Evolutionary conservation across 495 filamentous ascomycete genomes (phyloP).

Genomic region (Talaromyces thailandensis): DNA sequence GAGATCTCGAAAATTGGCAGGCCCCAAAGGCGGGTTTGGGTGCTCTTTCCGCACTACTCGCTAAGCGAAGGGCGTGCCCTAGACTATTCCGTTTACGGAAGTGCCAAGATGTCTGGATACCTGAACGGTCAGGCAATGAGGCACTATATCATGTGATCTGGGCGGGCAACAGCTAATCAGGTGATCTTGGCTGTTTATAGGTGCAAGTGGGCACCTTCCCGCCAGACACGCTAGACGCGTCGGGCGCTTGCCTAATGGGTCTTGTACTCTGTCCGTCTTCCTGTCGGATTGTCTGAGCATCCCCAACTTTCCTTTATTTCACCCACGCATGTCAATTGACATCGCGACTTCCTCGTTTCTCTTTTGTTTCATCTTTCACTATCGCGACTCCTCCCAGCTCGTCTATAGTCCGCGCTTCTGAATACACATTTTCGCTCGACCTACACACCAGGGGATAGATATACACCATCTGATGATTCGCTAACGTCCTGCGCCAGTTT

Average conservation of each 20-base stretch:
- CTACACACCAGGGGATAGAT: not conserved
- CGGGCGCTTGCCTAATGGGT: not conserved
- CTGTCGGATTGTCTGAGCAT: not conserved
- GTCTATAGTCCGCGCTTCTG: not conserved
- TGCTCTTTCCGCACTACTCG: conserved; percentile 28
- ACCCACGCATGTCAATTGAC: not conserved
- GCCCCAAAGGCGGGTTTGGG: conserved; percentile 18
- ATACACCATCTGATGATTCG: conserved; percentile 5
- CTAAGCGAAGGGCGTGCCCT: conserved; percentile 29
- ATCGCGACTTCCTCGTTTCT: not conserved
- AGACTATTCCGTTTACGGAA: not conserved
- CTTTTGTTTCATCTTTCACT: not conserved
- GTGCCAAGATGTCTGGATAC: not conserved
- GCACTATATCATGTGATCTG: not conserved
- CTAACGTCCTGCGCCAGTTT: conserved; percentile 4
- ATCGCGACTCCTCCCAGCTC: not conserved
- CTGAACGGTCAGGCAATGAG: not conserved
- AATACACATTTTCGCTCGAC: not conserved
- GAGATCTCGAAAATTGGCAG: conserved; percentile 32
- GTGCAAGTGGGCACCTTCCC: not conserved
- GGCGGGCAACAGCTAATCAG: not conserved
- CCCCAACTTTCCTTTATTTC: not conserved
- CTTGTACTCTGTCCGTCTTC: not conserved
- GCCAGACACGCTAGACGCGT: conserved; percentile 9
- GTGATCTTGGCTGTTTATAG: not conserved